A percentile compares a stretch with the other conserved stretches of the same genome.
phyloP scores from a whole-genome alignment of 805 yeast species.

The Komagataella kurtzmanii region DNA sequence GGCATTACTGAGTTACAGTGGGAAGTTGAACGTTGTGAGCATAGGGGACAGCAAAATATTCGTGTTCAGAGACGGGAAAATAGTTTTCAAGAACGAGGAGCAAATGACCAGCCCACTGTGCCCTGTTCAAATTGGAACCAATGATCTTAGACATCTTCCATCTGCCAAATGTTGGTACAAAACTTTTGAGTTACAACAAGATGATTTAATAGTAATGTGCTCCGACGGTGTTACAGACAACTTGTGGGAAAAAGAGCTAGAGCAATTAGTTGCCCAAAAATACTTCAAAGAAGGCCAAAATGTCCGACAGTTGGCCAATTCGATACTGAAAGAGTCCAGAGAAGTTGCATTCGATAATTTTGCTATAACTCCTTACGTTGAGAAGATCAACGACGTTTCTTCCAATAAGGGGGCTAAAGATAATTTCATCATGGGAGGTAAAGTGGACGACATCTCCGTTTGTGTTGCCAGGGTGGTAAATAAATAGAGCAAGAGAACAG shows the following conservation, averaged over 20 bases:
- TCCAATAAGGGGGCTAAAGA: constrained; percentile 5
- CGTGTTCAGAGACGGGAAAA: constrained; percentile 30
- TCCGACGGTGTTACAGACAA: constrained; percentile 45
- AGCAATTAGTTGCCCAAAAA: constrained; percentile 21
- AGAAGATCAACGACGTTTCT: constrained; percentile 30
- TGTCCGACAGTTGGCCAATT: constrained; percentile 25
- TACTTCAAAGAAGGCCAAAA: constrained; percentile 14
- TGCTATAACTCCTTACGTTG: constrained; percentile 40
- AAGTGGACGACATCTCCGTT: constrained; percentile 39
- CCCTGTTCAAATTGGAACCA: constrained; percentile 44
- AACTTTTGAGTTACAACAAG: constrained; percentile 22
- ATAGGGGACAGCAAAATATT: constrained; percentile 39
- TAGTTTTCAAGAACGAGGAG: constrained; percentile 28
- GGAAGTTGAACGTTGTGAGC: constrained; percentile 24
- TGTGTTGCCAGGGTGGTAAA: constrained; percentile 30
- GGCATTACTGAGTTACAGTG: constrained; percentile 21
- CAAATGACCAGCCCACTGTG: constrained; percentile 32
- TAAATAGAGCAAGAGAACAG: neutral
- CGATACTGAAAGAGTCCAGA: constrained; percentile 28
- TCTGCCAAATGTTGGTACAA: constrained; percentile 33
- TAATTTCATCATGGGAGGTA: constrained; percentile 32
- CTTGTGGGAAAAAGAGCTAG: constrained; percentile 32
- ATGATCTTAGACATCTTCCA: constrained; percentile 25
- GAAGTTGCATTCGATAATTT: constrained; percentile 38
- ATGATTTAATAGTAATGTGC: constrained; percentile 31